Conservation (phyloP, 202 grass and related monocot species). For the Panicum virgatum region DNA sequence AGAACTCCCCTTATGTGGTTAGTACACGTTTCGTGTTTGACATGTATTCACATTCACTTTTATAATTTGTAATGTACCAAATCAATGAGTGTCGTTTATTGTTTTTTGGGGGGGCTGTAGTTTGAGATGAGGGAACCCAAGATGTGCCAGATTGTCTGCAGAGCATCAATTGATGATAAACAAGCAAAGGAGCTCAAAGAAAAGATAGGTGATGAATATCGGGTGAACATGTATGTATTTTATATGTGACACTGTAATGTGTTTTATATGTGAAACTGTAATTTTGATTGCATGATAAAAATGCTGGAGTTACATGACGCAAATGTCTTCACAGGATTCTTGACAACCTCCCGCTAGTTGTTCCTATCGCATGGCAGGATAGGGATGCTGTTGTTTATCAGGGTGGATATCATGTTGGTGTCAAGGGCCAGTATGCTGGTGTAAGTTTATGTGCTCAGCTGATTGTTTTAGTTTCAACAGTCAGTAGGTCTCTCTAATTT, state of each 20-base stretch:
- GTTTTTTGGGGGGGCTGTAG: constrained; percentile 32
- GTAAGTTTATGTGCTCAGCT: constrained; percentile 52
- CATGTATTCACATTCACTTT: background rate
- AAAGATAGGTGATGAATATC: constrained; percentile 57
- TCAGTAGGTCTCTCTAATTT: background rate
- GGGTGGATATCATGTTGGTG: constrained; percentile 75
- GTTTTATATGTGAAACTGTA: background rate
- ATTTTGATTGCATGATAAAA: constrained; percentile 3
- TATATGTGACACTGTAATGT: background rate
- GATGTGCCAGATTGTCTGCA: constrained; percentile 47
- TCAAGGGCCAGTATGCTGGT: constrained; percentile 70
- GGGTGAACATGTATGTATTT: constrained; percentile 49
- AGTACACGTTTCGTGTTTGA: constrained; percentile 16
- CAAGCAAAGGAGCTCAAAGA: constrained; percentile 49
- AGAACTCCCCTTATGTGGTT: constrained; percentile 53
- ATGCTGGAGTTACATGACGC: constrained; percentile 7
- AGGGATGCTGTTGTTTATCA: constrained; percentile 57
- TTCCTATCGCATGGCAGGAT: constrained; percentile 56
- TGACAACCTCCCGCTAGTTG: constrained; percentile 80
- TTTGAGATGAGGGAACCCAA: constrained; percentile 51
- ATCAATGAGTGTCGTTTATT: background rate
- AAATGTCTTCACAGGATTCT: constrained; percentile 59
- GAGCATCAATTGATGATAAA: constrained; percentile 23
- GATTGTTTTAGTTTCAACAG: constrained; percentile 3
- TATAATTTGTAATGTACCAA: background rate